These are phyloP conservation scores for Magnaporthiopsis poae DNA, from an alignment of 2,329 filamentous ascomycete genomes.

Conservation along the genomic window DNA sequence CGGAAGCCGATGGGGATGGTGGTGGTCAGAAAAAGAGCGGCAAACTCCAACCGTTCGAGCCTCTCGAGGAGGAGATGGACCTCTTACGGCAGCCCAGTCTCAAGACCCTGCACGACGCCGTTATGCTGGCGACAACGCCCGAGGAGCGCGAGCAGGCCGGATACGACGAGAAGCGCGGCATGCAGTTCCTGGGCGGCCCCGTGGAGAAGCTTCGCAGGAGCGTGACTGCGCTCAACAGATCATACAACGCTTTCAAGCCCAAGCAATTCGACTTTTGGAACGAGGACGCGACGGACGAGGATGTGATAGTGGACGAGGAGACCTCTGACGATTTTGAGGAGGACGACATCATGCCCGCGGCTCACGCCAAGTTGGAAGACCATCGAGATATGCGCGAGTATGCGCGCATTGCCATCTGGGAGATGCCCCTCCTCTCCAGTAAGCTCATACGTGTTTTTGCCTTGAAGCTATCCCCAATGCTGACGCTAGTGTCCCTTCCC, in stretches of 20 bases:
- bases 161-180: conserved; percentile 3
- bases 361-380: conserved; percentile 77
- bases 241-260: background rate
- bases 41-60: background rate
- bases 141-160: conserved; percentile 8
- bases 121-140: background rate
- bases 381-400: conserved; percentile 84
- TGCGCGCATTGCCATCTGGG: conserved; percentile 79
- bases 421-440: conserved; percentile 86
- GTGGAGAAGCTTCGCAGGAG: conserved; percentile 2
- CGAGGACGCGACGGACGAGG: conserved; percentile 37
- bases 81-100: background rate
- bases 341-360: conserved; percentile 74
- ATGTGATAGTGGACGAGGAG: conserved; percentile 34
- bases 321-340: conserved; percentile 59
- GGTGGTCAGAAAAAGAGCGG: background rate
- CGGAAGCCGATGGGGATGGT: conserved; percentile 13
- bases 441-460: conserved; percentile 26
- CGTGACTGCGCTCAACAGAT: background rate
- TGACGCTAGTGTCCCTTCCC: conserved; percentile 10
- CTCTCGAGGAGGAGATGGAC: background rate
- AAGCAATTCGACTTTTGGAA: conserved; percentile 33
- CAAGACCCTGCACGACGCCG: conserved; percentile 1
- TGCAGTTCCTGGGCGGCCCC: background rate
- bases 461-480: background rate